phyloP scores from a whole-genome alignment of 305 asterid species.

The Rubia tinctorum region DNA sequence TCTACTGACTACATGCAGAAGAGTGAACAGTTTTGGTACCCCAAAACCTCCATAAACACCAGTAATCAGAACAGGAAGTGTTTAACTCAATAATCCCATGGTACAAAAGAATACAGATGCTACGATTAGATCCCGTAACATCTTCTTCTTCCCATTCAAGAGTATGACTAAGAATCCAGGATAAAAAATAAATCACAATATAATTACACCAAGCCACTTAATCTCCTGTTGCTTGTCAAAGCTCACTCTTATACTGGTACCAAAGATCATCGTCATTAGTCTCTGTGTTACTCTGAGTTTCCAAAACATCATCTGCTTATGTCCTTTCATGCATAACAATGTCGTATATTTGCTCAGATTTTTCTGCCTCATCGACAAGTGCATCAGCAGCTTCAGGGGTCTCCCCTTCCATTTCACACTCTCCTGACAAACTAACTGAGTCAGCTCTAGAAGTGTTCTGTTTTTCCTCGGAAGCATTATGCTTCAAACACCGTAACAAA shows the following conservation, averaged over 20 bases:
- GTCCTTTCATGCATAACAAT: constrained; percentile 2
- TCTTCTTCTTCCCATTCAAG: neutral
- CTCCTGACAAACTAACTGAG: constrained; percentile 37
- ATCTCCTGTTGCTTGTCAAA: neutral
- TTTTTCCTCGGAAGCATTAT: constrained; percentile 56
- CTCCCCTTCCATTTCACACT: constrained; percentile 42
- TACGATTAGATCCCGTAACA: neutral
- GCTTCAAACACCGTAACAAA: constrained; percentile 43
- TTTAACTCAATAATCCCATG: neutral
- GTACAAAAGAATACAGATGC: neutral
- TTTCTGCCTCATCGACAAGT: constrained; percentile 26
- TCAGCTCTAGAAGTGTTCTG: constrained; percentile 38
- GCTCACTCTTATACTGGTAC: constrained; percentile 49
- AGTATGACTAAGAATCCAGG: neutral
- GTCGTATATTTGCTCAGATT: constrained; percentile 31
- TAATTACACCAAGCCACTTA: neutral
- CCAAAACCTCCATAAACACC: constrained; percentile 1
- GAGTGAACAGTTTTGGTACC: neutral
- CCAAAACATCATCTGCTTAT: constrained; percentile 21
- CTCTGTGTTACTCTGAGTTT: constrained; percentile 28
- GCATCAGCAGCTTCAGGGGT: constrained; percentile 31
- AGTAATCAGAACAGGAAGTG: neutral
- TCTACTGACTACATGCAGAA: neutral
- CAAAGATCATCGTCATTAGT: constrained; percentile 48
- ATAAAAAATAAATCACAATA: neutral